Evolutionary conservation across 768 basidiomycete species (phyloP), one percentile per base, ranked within the genome.

Genomic region (Pisolithus microcarpus): DNA sequence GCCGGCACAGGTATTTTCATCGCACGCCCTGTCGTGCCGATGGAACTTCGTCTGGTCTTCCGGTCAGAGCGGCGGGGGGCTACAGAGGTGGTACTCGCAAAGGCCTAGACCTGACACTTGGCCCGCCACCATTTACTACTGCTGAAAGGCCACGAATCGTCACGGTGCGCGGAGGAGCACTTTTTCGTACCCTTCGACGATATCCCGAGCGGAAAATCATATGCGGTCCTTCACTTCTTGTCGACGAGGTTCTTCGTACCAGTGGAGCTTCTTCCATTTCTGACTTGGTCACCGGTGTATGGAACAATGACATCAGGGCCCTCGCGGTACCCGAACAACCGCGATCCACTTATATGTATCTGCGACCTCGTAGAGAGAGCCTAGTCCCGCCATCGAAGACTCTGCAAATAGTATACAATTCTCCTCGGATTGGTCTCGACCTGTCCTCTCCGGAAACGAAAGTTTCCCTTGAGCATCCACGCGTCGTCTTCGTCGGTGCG

Each of bases 381-480:
- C 38, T 31, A 15, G 8, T 46, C 13, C 40, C 43, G 2, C 31
- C 18, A 28, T 45, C 31, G 43, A 52, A 49, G 18, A 28, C 26
- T 13, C 50, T n/a, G 19, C 62, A 69, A 57, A 58, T 23, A 36
- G 69, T 87, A 18, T 84, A 79, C 61, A 66, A 66, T 37, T 87
- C 87, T 37, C 87, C 88, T 15, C 78, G 87, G 18, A 82, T 91
- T 40, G 87, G 88, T 3, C 70, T 91, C 26, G 87, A 90, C 48
- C 76, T 90, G 19, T 85, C 87, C 7, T 79, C 87, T 58, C 71
- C 79, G 0, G 72, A 78, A 7, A 78, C 78, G 5, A 78, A 72
- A 1, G 58, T 68, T 2, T 63, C 69, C 3, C 59, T 66, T 5
- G 57, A 67, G 8, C 52, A 67, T 19, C 79, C 79, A 2, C 76